Evolutionary conservation across 192 early-diverging fungal genomes (phyloP), one percentile per base, ranked within the genome.

Genomic region (Coemansia sp.): DNA sequence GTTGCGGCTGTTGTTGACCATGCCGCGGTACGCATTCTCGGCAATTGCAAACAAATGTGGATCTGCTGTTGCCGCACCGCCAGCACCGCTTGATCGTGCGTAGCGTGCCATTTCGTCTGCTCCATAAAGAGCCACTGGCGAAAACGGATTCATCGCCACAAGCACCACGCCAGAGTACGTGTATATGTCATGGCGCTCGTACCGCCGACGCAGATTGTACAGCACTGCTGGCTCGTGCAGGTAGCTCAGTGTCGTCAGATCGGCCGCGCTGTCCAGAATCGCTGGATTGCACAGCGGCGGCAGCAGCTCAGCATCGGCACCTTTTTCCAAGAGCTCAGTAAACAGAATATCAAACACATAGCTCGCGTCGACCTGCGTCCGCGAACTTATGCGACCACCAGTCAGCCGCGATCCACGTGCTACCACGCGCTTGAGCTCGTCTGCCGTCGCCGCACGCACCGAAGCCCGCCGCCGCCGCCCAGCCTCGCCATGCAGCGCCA

Each of bases 31-130:
- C 2, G 97, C 94, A 77, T 96, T 93, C 84, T 98, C 95, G 2
- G 97, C 95, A 69, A 99, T 95, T 4, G 97, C 95, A 85, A 98
- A 99, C 84, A 99, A 85, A 72, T 99, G 97, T n/a, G 97, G 97
- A 59, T 92, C 92, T 23, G 7, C 94, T 81, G 67, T n/a, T 6
- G 49, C 37, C 12, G 10, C 95, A 19, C 48, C 48, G 82, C 66
- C 24, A n/a, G 32, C 24, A 9, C 8, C 24, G 17, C 51, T 86
- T 57, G 94, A 91, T 23, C 90, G 92, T 15, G 93, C 92, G 59
- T 98, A 96, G 17, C 88, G 87, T 19, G 90, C 86, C 63, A 98
- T 94, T 64, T 92, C 88, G 62, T 95, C 91, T 29, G 87, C 85
- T 9, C 91, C 86, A 81, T 99, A 99, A 24, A 98, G 75, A 9